phyloP scores from a whole-genome alignment of 1,284 basidiomycete species.

The Irpex rosettiformis region DNA sequence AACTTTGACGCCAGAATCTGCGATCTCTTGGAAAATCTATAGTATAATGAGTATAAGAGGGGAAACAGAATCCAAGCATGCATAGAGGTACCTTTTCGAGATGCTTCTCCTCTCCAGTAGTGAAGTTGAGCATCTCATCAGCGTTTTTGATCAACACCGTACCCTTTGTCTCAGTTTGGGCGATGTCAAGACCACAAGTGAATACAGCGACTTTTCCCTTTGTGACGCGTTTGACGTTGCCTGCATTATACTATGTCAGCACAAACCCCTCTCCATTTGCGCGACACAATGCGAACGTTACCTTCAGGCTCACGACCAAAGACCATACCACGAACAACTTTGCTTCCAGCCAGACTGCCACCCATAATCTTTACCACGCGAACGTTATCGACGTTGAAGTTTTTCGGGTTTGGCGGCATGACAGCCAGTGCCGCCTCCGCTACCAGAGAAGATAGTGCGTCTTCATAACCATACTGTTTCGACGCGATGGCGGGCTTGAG shows the following conservation, averaged over 20 bases:
- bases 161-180: constrained; percentile 99
- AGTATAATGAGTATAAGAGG: neutral
- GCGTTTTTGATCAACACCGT: constrained; percentile 96
- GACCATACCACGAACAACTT: constrained; percentile 96
- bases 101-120: constrained; percentile 93
- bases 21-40: constrained; percentile 97
- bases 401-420: constrained; percentile 85
- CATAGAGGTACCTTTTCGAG: constrained; percentile 82
- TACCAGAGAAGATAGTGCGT: constrained; percentile 79
- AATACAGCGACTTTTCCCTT: constrained; percentile 93
- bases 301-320: constrained; percentile 96
- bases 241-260: constrained; percentile 32
- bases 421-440: constrained; percentile 90
- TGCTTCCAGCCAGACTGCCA: constrained; percentile 78
- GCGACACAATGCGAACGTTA: constrained; percentile 27
- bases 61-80: neutral
- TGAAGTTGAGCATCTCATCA: constrained; percentile 96
- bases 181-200: constrained; percentile 89
- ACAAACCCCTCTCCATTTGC: too few species aligned
- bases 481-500: constrained; percentile 92
- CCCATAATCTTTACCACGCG: constrained; percentile 99
- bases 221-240: constrained; percentile 76
- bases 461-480: constrained; percentile 96
- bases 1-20: constrained; percentile 91
- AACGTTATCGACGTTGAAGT: constrained; percentile 98